Evolutionary conservation across 495 filamentous ascomycete genomes (phyloP).

Genomic region (Trichoderma gamsii): DNA sequence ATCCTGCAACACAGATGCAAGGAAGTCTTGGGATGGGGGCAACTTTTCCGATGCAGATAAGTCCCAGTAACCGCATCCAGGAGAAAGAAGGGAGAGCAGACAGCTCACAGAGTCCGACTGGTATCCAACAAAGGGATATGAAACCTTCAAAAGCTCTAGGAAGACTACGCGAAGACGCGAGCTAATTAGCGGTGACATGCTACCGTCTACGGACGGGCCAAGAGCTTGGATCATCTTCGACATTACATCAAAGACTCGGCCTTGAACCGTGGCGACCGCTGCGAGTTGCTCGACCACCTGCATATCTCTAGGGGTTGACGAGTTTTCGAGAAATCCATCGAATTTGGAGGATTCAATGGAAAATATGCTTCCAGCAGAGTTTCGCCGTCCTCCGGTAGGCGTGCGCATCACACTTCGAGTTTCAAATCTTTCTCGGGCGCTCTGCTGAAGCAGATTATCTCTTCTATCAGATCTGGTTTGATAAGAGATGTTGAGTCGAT

Average conservation of each 20-base stretch:
- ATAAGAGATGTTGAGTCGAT: constrained; percentile 57
- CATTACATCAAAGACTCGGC: constrained; percentile 57
- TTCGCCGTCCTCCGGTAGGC: constrained; percentile 34
- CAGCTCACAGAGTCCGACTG: constrained; percentile 58
- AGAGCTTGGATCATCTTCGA: constrained; percentile 47
- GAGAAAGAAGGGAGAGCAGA: constrained; percentile 54
- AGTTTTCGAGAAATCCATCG: constrained; percentile 40
- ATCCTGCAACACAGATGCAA: constrained; percentile 49
- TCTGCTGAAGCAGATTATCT: constrained; percentile 57
- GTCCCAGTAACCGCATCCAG: constrained; percentile 51
- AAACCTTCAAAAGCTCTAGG: constrained; percentile 58
- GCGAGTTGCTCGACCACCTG: constrained; percentile 35
- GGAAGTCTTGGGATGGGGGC: constrained; percentile 40
- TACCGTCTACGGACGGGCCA: constrained; percentile 38
- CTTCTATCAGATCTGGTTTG: constrained; percentile 50
- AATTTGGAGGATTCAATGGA: constrained; percentile 45
- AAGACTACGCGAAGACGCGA: constrained; percentile 53
- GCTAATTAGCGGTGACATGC: constrained; percentile 41
- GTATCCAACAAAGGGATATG: constrained; percentile 55
- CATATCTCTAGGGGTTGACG: constrained; percentile 35
- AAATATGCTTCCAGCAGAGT: constrained; percentile 45
- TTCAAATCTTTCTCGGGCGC: constrained; percentile 51
- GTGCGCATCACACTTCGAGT: constrained; percentile 33
- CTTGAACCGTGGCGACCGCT: constrained; percentile 46
- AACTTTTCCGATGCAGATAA: constrained; percentile 29